Percentiles rank a stretch among this genome's conserved stretches.
Conservation (phyloP, 768 basidiomycete species). For the Kwoniella dejecticola region DNA sequence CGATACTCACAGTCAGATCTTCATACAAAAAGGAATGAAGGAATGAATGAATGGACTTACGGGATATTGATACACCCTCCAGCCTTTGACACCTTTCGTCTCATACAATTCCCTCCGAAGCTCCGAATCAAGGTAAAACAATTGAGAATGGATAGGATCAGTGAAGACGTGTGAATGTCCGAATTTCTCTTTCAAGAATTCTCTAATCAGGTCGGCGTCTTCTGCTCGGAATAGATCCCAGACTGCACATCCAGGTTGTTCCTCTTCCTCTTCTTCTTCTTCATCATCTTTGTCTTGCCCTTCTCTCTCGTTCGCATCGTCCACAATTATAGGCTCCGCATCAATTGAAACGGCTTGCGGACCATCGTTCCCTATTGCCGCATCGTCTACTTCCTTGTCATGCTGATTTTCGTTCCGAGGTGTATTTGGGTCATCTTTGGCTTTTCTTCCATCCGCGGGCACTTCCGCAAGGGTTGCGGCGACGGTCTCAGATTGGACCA, state of each 20-base stretch:
- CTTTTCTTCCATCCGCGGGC: no score
- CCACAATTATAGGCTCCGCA: no score
- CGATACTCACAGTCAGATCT: no score
- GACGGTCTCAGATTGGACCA: no score
- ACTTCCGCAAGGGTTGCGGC: no score
- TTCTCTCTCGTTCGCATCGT: neutral
- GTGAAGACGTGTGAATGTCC: conserved; percentile 36
- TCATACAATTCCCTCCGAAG: conserved; percentile 70
- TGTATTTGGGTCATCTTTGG: no score
- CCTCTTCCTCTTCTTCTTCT: neutral
- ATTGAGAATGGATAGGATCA: conserved; percentile 90
- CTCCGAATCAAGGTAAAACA: conserved; percentile 75
- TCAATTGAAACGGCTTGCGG: no score
- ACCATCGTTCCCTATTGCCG: no score
- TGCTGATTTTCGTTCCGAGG: no score
- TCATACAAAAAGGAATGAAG: no score
- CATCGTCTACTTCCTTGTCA: no score
- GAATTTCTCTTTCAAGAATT: conserved; percentile 70
- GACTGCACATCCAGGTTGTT: conserved; percentile 68
- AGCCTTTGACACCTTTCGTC: conserved; percentile 71
- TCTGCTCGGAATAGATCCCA: conserved; percentile 89
- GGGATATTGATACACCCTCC: conserved; percentile 82
- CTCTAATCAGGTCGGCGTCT: conserved; percentile 75
- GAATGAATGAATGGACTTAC: no score
- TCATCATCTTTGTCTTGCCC: neutral